Conservation (phyloP, 164 flowering plant species). For the Macadamia integrifolia region DNA sequence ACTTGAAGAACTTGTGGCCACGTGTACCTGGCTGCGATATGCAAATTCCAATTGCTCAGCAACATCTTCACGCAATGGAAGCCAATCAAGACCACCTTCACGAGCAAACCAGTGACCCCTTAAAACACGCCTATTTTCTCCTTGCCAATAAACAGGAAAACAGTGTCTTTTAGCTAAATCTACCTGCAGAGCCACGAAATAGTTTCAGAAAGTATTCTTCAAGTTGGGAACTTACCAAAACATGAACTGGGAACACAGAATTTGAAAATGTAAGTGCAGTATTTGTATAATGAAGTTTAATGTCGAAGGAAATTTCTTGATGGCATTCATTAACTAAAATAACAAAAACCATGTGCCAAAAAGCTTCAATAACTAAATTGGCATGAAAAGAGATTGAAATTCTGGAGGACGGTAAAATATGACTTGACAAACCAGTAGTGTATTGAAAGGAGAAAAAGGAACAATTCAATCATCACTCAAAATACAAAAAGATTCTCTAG, state of each 20-base stretch:
- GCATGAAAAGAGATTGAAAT: no score
- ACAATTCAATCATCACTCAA: no score
- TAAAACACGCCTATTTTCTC: slow-evolving; percentile 88
- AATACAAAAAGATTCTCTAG: no score
- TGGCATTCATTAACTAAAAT: no score
- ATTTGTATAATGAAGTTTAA: neutral
- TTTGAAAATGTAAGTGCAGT: no score
- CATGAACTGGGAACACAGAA: neutral
- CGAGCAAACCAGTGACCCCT: slow-evolving; percentile 99
- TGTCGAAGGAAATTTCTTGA: neutral
- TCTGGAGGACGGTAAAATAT: no score
- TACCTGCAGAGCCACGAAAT: slow-evolving; percentile 47
- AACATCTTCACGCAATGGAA: slow-evolving; percentile 91
- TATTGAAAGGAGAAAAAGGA: no score
- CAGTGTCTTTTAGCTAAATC: slow-evolving; percentile 77
- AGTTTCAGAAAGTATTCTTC: slow-evolving; percentile 1
- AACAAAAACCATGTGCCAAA: no score
- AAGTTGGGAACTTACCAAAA: neutral
- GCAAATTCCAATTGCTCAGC: slow-evolving; percentile 92
- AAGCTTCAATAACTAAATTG: no score
- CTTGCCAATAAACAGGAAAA: slow-evolving; percentile 96
- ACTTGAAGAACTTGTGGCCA: neutral
- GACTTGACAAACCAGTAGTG: no score
- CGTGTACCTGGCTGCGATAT: slow-evolving; percentile 65
- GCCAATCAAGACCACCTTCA: slow-evolving; percentile 90